Percentiles rank a stretch among this genome's conserved stretches.
Evolutionary conservation across 2,329 filamentous ascomycete species (phyloP).

Genomic region (Epichloe sp.): DNA sequence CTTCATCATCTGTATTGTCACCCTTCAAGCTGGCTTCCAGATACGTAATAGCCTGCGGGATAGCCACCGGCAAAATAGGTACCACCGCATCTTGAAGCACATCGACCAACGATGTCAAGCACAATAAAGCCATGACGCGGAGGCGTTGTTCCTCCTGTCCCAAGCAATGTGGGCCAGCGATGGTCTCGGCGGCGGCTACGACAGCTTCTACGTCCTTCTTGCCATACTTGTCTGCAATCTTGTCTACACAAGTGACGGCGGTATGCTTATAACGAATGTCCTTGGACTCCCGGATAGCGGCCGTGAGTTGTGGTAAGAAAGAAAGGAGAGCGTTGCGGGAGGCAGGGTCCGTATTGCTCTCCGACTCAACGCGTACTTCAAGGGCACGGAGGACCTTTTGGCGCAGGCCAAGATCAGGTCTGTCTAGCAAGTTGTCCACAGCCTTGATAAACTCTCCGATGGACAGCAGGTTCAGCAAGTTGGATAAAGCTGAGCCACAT

Average conservation of each 20-base stretch:
- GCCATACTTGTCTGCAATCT: conserved; percentile 88
- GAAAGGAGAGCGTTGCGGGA: conserved; percentile 61
- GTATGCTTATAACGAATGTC: conserved; percentile 71
- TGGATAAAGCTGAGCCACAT: conserved; percentile 60
- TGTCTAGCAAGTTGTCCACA: conserved; percentile 67
- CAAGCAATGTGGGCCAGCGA: conserved; percentile 65
- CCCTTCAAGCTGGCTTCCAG: conserved; percentile 48
- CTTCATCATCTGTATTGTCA: conserved; percentile 41
- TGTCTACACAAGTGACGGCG: conserved; percentile 79
- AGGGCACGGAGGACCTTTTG: conserved; percentile 72
- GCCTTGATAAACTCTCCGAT: conserved; percentile 82
- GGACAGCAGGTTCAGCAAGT: conserved; percentile 72
- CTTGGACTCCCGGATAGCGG: conserved; percentile 58
- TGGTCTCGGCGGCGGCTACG: conserved; percentile 58
- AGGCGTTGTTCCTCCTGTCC: conserved; percentile 60
- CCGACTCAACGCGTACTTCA: conserved; percentile 63
- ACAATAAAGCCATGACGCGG: conserved; percentile 73
- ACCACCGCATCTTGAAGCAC: conserved; percentile 79
- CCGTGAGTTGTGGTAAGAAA: conserved; percentile 67
- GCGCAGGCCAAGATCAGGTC: conserved; percentile 60
- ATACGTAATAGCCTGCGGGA: conserved; percentile 59
- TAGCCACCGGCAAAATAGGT: conserved; percentile 62
- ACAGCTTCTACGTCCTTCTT: conserved; percentile 77
- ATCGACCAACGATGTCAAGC: conserved; percentile 78
- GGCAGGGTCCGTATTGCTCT: conserved; percentile 52